Evolutionary conservation across 2,329 filamentous ascomycete genomes (phyloP), one percentile per base, ranked within the genome.

Genomic region (Venturia pyrina): DNA sequence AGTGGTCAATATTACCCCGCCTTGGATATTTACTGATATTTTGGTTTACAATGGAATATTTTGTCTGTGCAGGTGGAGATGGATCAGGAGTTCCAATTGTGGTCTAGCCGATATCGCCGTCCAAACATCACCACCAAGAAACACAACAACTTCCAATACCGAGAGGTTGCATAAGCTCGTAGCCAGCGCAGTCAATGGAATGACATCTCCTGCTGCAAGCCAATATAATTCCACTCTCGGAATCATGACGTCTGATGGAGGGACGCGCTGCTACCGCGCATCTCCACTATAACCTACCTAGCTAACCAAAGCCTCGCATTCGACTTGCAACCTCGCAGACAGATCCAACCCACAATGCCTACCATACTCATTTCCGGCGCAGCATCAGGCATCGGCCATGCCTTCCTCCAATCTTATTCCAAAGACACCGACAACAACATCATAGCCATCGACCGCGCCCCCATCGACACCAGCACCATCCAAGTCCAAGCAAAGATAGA

Each of bases 311-410:
- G 32, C 37, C 37, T 40, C 7, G 1, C 50, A 15, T 32, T 32
- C 24, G 7, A 56, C 21, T 32, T 17, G 32, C 50, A 53, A 59
- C 53, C 28, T 59, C 53, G 3, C 32, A 59, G 15, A 2, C 53
- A n/a, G 6, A 34, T 19, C 28, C 15, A 37, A 59, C 32, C 37
- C 32, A 59, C 3, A 59, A 64, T 64, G 62, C 43, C 62, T 21
- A 53, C 70, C 8, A 71, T 78, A 17, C 64, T 78, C 37, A 70
- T 78, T 37, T 72, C 76, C 6, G 76, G 76, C 40, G 75, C 76
- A 1, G 74, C 75, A 40, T 75, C 71, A 65, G 76, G 76, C n/a
- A 68, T 78, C 21, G 76, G 76, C 24, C 70, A 70, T 3, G 74
- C 72, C 21, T 77, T 78, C 63, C 50, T 77, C 43, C 57, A 70